Percentiles rank a stretch among this genome's conserved stretches.
Conservation (phyloP, 140 eudicot species). For the Senecio squalidus region DNA sequence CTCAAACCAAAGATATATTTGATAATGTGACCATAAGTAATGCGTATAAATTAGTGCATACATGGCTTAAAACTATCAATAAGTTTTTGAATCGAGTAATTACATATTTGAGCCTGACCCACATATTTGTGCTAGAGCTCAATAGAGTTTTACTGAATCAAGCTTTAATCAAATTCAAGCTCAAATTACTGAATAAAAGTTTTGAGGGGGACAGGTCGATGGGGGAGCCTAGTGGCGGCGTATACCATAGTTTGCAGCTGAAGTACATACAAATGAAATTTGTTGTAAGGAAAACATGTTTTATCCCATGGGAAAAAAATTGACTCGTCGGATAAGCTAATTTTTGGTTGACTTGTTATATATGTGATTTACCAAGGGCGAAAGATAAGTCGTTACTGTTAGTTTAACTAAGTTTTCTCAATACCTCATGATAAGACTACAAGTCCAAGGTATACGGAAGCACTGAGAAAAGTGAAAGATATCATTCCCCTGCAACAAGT, state of each 20-base stretch:
- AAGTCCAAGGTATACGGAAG: slow-evolving; percentile 87
- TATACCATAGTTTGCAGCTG: background rate
- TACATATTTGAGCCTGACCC: background rate
- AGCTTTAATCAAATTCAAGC: background rate
- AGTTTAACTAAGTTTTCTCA: background rate
- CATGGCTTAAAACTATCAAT: background rate
- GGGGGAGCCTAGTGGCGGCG: too few relatives aligned
- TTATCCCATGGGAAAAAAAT: background rate
- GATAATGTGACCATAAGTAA: background rate
- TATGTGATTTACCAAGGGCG: background rate
- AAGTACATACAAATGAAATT: background rate
- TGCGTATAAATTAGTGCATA: background rate
- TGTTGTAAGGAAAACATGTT: background rate
- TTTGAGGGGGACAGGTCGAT: too few relatives aligned
- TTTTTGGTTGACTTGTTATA: background rate
- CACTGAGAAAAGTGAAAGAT: slow-evolving; percentile 71
- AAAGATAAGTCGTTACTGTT: background rate
- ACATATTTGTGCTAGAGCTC: background rate
- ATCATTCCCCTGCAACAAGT: slow-evolving; percentile 80
- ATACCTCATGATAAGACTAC: slow-evolving; percentile 93
- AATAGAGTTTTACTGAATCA: background rate
- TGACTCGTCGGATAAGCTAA: background rate
- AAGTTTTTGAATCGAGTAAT: background rate
- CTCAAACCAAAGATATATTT: background rate
- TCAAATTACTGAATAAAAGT: background rate